Conservation (phyloP, 805 yeast genomes). For the Ogataea methanolica region DNA sequence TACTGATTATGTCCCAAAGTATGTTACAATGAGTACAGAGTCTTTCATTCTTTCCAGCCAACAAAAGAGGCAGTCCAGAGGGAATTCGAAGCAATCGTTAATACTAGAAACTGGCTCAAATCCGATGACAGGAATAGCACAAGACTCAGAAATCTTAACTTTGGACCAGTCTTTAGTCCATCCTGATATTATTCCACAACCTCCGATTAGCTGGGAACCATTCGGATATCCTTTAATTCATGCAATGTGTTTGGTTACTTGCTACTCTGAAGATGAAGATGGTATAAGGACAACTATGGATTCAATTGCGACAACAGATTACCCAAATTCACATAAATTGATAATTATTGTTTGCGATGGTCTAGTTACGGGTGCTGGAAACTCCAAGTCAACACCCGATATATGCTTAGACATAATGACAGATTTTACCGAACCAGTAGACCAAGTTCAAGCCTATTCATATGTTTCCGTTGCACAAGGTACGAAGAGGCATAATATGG, state of each 20-base stretch:
- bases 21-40: slow-evolving; percentile 66
- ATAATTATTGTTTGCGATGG: slow-evolving; percentile 90
- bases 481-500: slow-evolving; percentile 93
- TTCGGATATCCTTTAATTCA: slow-evolving; percentile 76
- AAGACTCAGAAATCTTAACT: slow-evolving; percentile 38
- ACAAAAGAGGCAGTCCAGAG: slow-evolving; percentile 4
- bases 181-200: slow-evolving; percentile 84
- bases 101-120: slow-evolving; percentile 9
- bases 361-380: slow-evolving; percentile 89
- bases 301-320: slow-evolving; percentile 91
- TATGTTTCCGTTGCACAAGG: slow-evolving; percentile 97
- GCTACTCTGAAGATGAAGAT: slow-evolving; percentile 88
- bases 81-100: slow-evolving; percentile 10
- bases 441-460: slow-evolving; percentile 75
- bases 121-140: slow-evolving; percentile 17
- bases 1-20: slow-evolving; percentile 36
- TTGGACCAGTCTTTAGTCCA: slow-evolving; percentile 58
- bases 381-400: slow-evolving; percentile 83
- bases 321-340: slow-evolving; percentile 91
- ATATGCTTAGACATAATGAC: slow-evolving; percentile 84
- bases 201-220: slow-evolving; percentile 86
- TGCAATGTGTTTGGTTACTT: slow-evolving; percentile 74
- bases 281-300: slow-evolving; percentile 87
- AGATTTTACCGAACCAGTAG: slow-evolving; percentile 64
- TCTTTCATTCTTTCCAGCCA: slow-evolving; percentile 29